These are phyloP conservation scores for Solanum tacnaense DNA, from an alignment of 257 asterid species.

Conservation along the genomic window DNA sequence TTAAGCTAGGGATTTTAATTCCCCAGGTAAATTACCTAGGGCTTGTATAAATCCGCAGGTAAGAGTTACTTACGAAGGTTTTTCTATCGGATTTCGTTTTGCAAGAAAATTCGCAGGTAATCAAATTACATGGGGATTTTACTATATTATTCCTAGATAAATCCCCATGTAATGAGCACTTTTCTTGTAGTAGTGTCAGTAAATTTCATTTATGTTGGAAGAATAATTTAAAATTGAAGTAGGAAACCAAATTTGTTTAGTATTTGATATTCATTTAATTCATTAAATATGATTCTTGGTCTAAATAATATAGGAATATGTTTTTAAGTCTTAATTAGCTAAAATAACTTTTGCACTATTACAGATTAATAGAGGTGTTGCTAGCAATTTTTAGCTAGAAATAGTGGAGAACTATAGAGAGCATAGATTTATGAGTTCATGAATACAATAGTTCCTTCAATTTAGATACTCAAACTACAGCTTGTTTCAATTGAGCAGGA, in stretches of 20 bases:
- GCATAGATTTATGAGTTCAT: not conserved
- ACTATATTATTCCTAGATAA: too few relatives aligned
- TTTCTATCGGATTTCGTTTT: too few relatives aligned
- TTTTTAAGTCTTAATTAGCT: too few relatives aligned
- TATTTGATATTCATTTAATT: not conserved
- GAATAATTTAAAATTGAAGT: not conserved
- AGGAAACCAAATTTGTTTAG: not conserved
- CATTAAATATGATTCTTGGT: not conserved
- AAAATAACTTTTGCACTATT: not conserved
- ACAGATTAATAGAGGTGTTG: not conserved
- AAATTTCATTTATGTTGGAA: not conserved
- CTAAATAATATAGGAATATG: too few relatives aligned
- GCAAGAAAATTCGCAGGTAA: too few relatives aligned
- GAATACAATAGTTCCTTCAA: not conserved
- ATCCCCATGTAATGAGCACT: too few relatives aligned
- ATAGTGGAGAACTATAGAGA: not conserved
- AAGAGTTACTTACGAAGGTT: too few relatives aligned
- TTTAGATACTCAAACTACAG: fast-evolving
- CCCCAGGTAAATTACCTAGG: too few relatives aligned
- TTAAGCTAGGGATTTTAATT: too few relatives aligned
- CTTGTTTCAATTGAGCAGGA: not conserved
- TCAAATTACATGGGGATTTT: too few relatives aligned
- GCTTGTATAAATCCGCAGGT: too few relatives aligned
- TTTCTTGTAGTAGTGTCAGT: not conserved
- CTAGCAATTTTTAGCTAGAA: not conserved